Conservation (phyloP, 768 basidiomycete species). For the Xerocomus spinulosus region DNA sequence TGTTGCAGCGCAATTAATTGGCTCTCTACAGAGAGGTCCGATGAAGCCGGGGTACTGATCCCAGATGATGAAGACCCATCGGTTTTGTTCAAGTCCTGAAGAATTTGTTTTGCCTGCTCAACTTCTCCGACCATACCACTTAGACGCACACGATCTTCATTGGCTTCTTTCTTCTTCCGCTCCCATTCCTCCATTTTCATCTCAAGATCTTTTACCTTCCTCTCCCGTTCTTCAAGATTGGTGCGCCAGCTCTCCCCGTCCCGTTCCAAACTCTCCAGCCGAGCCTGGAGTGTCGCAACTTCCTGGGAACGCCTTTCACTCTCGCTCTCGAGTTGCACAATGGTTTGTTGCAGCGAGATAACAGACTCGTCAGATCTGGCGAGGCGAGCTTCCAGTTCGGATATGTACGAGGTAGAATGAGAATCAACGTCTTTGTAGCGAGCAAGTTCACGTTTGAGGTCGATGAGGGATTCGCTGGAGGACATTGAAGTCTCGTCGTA, state of each 20-base stretch:
- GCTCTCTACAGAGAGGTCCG: constrained; percentile 43
- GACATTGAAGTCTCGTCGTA: constrained; percentile 76
- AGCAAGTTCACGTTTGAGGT: constrained; percentile 78
- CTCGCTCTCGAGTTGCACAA: constrained; percentile 76
- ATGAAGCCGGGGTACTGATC: constrained; percentile 26
- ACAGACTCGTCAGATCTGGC: constrained; percentile 76
- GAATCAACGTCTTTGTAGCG: constrained; percentile 73
- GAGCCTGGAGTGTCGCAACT: constrained; percentile 63
- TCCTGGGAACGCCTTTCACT: constrained; percentile 69
- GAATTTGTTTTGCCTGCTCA: constrained; percentile 59
- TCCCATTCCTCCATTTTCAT: constrained; percentile 76
- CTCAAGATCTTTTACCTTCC: constrained; percentile 70
- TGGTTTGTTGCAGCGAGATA: constrained; percentile 57
- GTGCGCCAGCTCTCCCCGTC: constrained; percentile 80
- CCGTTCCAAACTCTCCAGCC: constrained; percentile 61
- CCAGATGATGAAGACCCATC: constrained; percentile 30
- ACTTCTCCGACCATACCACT: constrained; percentile 67
- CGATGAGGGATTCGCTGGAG: constrained; percentile 74
- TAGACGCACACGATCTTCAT: constrained; percentile 61
- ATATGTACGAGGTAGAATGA: constrained; percentile 72
- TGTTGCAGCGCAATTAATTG: constrained; percentile 76
- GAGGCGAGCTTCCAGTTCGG: constrained; percentile 80
- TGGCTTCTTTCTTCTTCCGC: constrained; percentile 61
- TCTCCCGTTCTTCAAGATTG: constrained; percentile 82
- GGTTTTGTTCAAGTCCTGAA: constrained; percentile 44